Base-by-base conservation (phyloP, 805 yeast species). In the Starmerella stellata region DNA sequence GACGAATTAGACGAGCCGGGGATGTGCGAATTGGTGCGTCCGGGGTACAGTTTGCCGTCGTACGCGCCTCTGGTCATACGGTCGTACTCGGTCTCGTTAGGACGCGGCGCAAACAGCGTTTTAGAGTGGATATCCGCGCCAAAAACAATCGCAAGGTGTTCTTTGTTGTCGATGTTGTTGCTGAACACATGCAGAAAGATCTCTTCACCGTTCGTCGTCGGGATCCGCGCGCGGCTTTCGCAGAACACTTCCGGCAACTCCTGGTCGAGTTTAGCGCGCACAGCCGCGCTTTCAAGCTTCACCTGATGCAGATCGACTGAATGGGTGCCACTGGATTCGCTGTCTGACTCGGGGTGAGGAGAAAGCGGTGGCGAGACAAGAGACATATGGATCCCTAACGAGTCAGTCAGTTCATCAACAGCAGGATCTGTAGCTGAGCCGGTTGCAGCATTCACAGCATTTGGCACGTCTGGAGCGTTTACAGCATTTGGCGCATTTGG, bases 61-160 rank as follows among this genome's bases (percentile, higher is more conserved):
- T 90, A 90, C 0, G 98, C 98, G 21, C 99, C 99, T 48, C 98
- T 69, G n/a, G 93, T 83, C 95, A 90, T 90, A 48, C 98, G 61
- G 55, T 82, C 95, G 50, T 72, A 76, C 58, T 83, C 95, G 0
- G 93, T 65, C 46, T 90, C 98, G 34, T 72, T 71, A 0, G 61
- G 61, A 38, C 80, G 62, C 37, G 60, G 61, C 34, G 61, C 67
- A 60, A 72, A 90, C 37, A 90, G 62, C 3, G 82, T 64, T 52
- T 69, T 66, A 2, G 94, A 81, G 47, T 94, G 67, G 38, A 90
- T 76, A 48, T 78, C 78, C 52, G 82, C 93, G 8, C 96, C 95
- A 61, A 90, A 87, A 4, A 90, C 98, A 42, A 90, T 87, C 4
- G 98, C 98, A 51, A 90, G 61, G 59, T 90, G 99, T 59, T 90